phyloP scores from a whole-genome alignment of 352 stramenopile genomes.

The Phytophthora ohioensis region DNA sequence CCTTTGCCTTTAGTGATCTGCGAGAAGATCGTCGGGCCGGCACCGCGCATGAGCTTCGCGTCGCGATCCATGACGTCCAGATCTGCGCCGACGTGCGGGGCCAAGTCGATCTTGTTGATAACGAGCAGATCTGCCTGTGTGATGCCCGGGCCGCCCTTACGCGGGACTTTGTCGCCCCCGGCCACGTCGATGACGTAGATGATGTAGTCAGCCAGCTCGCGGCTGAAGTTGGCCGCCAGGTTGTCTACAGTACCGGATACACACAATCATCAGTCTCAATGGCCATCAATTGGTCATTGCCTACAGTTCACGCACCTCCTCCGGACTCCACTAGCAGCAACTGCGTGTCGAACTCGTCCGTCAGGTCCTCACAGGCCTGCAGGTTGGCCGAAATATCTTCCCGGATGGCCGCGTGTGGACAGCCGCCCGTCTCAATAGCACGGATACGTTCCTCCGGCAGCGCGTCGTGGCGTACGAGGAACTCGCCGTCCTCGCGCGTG shows the following conservation, averaged over 20 bases:
- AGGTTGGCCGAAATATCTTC: slow-evolving; percentile 98
- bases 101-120: slow-evolving; percentile 99
- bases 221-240: slow-evolving; percentile 97
- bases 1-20: slow-evolving; percentile 94
- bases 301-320: slow-evolving; percentile 54
- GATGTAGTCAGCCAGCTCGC: slow-evolving; percentile 98
- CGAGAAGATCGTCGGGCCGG: slow-evolving; percentile 95
- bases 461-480: slow-evolving; percentile 94
- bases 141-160: slow-evolving; percentile 98
- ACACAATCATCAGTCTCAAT: background rate
- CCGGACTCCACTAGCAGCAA: slow-evolving; percentile 92
- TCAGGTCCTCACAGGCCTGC: slow-evolving; percentile 96
- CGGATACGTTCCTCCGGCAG: slow-evolving; percentile 92
- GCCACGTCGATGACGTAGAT: slow-evolving; percentile 99
- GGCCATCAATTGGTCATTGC: background rate
- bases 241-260: slow-evolving; percentile 85
- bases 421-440: slow-evolving; percentile 98
- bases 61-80: slow-evolving; percentile 96
- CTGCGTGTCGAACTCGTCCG: slow-evolving; percentile 85
- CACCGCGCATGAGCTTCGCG: slow-evolving; percentile 94
- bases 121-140: slow-evolving; percentile 97
- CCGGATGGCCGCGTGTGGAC: slow-evolving; percentile 96
- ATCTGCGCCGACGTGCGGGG: slow-evolving; percentile 95
- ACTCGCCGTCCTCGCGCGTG: slow-evolving; percentile 98
- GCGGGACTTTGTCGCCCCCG: slow-evolving; percentile 97